These are phyloP conservation scores for Plasmodium malariae DNA, from an alignment of 169 alveolate species.

Conservation along the genomic window DNA sequence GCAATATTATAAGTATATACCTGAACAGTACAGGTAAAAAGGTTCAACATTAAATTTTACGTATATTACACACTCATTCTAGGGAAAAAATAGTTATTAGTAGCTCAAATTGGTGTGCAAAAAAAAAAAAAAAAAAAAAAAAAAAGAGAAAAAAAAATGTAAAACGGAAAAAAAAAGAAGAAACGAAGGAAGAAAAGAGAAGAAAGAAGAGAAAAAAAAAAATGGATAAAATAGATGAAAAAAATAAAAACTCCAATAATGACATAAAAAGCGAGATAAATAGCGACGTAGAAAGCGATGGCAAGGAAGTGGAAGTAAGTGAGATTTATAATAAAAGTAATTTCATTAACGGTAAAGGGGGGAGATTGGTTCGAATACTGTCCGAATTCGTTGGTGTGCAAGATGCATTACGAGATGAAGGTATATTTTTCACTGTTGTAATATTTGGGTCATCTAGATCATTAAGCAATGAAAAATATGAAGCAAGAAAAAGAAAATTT, in stretches of 20 bases:
- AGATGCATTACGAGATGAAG: conserved; percentile 76
- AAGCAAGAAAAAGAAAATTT: conserved; percentile 18
- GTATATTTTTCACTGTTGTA: conserved; percentile 78
- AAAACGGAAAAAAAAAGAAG: neutral
- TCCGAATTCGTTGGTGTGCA: conserved; percentile 83
- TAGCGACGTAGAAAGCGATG: conserved; percentile 21
- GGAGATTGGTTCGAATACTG: conserved; percentile 81
- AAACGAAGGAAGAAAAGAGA: neutral
- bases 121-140: too few relatives aligned
- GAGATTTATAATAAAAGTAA: conserved; percentile 80
- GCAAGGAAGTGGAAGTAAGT: conserved; percentile 35
- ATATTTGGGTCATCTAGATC: conserved; percentile 83
- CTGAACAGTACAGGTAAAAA: too few relatives aligned
- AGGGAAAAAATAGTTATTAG: too few relatives aligned
- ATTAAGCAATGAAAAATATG: conserved; percentile 67
- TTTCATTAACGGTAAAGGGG: conserved; percentile 79
- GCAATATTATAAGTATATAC: too few relatives aligned
- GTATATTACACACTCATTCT: too few relatives aligned
- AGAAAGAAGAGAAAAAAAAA: neutral
- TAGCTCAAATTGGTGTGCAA: too few relatives aligned
- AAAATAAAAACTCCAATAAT: neutral
- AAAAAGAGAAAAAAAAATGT: neutral
- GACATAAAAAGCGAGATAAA: neutral
- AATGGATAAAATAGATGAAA: conserved; percentile 8
- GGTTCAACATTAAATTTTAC: too few relatives aligned